Evolutionary conservation across 495 filamentous ascomycete genomes (phyloP).

Genomic region (Aspergillus cavernicola): DNA sequence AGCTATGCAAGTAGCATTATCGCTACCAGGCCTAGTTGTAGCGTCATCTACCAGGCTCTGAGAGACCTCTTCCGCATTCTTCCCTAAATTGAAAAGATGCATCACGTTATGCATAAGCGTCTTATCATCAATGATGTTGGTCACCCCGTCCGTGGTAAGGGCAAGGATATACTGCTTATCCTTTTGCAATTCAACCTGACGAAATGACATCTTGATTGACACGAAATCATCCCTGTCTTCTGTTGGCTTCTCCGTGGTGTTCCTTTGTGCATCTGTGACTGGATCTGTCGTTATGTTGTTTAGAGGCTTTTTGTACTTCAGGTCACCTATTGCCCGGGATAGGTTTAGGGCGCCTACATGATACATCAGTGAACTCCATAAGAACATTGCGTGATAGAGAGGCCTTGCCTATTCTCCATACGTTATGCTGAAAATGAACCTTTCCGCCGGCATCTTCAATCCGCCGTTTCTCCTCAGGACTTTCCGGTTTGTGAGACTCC

Average conservation of each 20-base stretch:
- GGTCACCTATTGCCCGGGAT: conserved; percentile 42
- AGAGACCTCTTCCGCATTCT: not conserved
- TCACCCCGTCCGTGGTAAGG: conserved; percentile 12
- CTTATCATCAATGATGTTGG: conserved; percentile 5
- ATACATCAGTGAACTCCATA: not conserved
- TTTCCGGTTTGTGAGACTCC: conserved; percentile 35
- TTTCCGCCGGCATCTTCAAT: conserved; percentile 36
- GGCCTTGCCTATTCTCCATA: conserved; percentile 31
- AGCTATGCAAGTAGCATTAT: conserved; percentile 12
- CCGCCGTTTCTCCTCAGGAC: conserved; percentile 27
- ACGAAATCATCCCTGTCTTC: not conserved
- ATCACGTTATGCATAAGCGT: not conserved
- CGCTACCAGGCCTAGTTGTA: not conserved
- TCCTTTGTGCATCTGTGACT: not conserved
- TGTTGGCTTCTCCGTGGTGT: not conserved
- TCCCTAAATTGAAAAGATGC: not conserved
- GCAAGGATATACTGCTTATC: conserved; percentile 1
- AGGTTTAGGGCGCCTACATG: conserved; percentile 36
- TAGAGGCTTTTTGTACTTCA: conserved; percentile 42
- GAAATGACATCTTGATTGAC: not conserved
- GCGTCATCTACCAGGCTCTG: not conserved
- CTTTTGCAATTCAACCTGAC: not conserved
- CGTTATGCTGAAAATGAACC: conserved; percentile 26
- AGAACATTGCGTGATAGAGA: too few relatives aligned
- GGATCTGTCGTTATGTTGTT: conserved; percentile 12